Base-by-base conservation (phyloP, 2,329 filamentous ascomycete species). In the Colletotrichum agaves region DNA sequence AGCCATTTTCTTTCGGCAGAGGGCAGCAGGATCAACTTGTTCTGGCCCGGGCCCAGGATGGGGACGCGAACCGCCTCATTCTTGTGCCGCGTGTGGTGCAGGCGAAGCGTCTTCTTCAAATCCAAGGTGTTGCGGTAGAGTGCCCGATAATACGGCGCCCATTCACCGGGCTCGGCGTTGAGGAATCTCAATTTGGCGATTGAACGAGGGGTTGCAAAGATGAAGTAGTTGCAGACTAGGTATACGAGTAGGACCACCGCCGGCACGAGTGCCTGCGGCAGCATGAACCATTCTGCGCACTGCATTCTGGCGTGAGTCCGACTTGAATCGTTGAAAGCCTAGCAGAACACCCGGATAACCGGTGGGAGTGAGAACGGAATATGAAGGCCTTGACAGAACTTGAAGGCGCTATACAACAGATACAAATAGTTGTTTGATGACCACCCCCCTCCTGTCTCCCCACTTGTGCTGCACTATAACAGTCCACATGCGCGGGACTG, bases 101-200 rank as follows among this genome's bases (percentile, higher is more conserved):
- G 56, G 17, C 15, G 56, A 17, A 59, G 56, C 41, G 56, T 59
- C 56, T 59, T 59, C 17, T 59, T 59, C 31, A 59, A 33, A 21
- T 59, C 56, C 56, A 59, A 37, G 27, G 56, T 59, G 41, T 59
- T 59, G 4, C 56, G 56, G 17, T 59, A 59, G 56, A 59, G 56
- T 23, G 56, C 56, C 27, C 56, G 56, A 37, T 46, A 44, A 59
- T 59, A 17, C n/a, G 56, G 56, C 27, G 43, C 41, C 56, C 56
- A 59, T 13, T 17, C 31, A 21, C 56, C 56, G 56, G 56, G 56
- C 31, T 59, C 41, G 41, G 11, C 56, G 56, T 59, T 37, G 17
- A 59, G 56, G 17, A 59, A 59, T 12, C 17, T 47, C 12, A 59
- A n/a, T 27, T 37, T 47, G 27, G 56, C 27, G 41, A 59, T 53